Conservation (phyloP, 805 yeast genomes). For the Limtongozyma cylindracea region DNA sequence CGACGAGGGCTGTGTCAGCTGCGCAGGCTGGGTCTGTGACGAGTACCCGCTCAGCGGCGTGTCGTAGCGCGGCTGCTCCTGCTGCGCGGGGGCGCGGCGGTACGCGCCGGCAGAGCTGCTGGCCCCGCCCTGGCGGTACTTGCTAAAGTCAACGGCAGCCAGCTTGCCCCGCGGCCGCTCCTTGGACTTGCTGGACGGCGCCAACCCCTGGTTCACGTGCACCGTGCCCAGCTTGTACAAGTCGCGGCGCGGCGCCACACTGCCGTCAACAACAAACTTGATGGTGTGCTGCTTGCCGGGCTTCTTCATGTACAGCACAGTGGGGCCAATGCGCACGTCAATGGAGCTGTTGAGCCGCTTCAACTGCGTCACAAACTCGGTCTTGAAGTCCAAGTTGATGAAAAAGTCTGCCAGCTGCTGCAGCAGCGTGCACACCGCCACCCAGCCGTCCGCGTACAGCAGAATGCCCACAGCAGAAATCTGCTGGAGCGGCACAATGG, state of each 20-base stretch:
- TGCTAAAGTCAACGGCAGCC: conserved; percentile 13
- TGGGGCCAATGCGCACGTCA: conserved; percentile 38
- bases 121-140: conserved; percentile 12
- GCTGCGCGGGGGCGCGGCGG: too few relatives aligned
- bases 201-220: conserved; percentile 54
- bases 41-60: too few relatives aligned
- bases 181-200: conserved; percentile 44
- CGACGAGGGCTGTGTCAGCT: too few relatives aligned
- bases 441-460: conserved; percentile 75
- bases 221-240: conserved; percentile 74
- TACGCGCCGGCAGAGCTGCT: too few relatives aligned
- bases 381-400: conserved; percentile 62
- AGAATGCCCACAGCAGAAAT: conserved; percentile 48
- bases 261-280: conserved; percentile 34
- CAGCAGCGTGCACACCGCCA: conserved; percentile 30
- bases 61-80: too few relatives aligned
- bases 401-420: conserved; percentile 50
- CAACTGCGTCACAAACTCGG: conserved; percentile 62
- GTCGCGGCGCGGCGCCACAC: conserved; percentile 35
- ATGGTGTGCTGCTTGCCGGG: conserved; percentile 65
- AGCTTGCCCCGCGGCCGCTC: conserved; percentile 44
- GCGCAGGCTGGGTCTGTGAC: too few relatives aligned
- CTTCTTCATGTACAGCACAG: conserved; percentile 70
- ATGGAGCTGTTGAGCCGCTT: conserved; percentile 33
- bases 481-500: conserved; percentile 27